Conservation (phyloP, 2,329 filamentous ascomycete genomes). For the Apiospora sp. region DNA sequence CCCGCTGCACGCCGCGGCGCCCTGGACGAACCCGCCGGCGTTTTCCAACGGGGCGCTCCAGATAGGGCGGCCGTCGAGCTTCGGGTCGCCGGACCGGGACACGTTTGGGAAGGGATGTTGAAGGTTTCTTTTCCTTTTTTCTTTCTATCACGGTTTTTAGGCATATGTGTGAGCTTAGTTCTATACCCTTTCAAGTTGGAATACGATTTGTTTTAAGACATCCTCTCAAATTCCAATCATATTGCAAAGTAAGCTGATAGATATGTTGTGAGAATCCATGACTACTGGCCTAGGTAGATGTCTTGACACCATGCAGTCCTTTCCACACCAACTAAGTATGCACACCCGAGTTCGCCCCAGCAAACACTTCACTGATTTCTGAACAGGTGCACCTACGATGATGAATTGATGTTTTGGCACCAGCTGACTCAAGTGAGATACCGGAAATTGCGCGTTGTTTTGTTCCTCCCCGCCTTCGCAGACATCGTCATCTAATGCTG, state of each 20-base stretch:
- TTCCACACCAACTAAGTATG: too few relatives aligned
- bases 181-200: constrained; percentile 10
- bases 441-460: too few relatives aligned
- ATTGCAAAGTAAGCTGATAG: background rate
- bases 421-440: too few relatives aligned
- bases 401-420: too few relatives aligned
- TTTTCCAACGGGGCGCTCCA: background rate
- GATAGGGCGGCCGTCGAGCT: background rate
- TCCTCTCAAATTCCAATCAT: background rate
- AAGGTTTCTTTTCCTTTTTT: too few relatives aligned
- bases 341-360: too few relatives aligned
- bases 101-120: background rate
- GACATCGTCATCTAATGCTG: background rate
- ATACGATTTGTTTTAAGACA: background rate
- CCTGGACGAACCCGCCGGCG: constrained; percentile 8
- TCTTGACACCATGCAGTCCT: too few relatives aligned
- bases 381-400: too few relatives aligned
- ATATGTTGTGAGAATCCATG: background rate
- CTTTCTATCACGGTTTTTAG: background rate
- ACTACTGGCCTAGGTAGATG: background rate
- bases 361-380: too few relatives aligned
- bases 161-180: background rate
- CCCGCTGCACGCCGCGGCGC: constrained; percentile 10
- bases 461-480: too few relatives aligned
- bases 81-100: background rate